Evolutionary conservation across 805 yeast species (phyloP), one percentile per base, ranked within the genome.

Genomic region (Millerago galiae): DNA sequence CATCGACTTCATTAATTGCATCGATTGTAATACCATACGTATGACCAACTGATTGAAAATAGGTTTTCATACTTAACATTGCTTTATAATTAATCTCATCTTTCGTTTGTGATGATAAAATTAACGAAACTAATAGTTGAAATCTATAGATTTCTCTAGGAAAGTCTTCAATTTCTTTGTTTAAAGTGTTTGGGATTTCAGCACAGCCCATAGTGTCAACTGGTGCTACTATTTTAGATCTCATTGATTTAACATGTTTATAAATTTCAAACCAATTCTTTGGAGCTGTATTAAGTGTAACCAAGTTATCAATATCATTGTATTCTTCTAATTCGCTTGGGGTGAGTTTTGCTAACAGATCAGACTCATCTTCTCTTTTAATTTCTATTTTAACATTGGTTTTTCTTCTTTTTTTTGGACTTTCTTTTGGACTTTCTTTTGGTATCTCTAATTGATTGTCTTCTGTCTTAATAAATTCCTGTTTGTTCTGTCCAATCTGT

Each of bases 121-220:
- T 85, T 40, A 90, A 68, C 3, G 95, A 80, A 0, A 89, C 70
- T 28, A 90, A 67, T 29, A 86, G 67, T 59, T 89, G 96, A 55
- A 81, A 82, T 38, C 96, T 68, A 54, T 66, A 70, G 14, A 66
- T 65, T 42, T 56, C 55, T 1, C 67, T 66, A 9, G 58, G 49
- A 2, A 66, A 51, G n/a, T 42, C 38, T 13, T 56, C 52, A 17
- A 54, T 43, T 40, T 57, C 66, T 28, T 53, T 29, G 14, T 52
- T 51, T 26, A 67, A 55, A 2, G 70, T 64, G 15, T 66, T 62
- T 1, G 79, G 78, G 9, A 75, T 58, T 37, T 69, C 68, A 18
- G 83, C 89, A 59, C 96, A 88, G 6, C 97, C 97, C 74, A 86
- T 79, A 0, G 79, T 71, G 57, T 90, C 97, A 2, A 90, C 97